Base-by-base conservation (phyloP, 805 yeast species). In the Metschnikowia peoriensis region DNA sequence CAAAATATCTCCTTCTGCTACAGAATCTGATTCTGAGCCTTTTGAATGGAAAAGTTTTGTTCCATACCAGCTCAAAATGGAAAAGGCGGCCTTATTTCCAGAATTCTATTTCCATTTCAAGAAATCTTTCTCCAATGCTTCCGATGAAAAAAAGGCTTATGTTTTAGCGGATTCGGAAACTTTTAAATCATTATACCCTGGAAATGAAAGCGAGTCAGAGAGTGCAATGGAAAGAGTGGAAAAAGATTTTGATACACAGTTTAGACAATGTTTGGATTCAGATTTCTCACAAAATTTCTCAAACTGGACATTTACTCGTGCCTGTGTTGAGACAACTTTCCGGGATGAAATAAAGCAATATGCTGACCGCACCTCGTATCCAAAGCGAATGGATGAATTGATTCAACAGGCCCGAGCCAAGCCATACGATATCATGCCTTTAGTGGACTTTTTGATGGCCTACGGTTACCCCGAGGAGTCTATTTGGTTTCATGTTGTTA, bases 41-140 rank as follows among this genome's bases (percentile, higher is more conserved):
- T 44, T 37, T 14, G 38, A 38, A n/a, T 27, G 27, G 12, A 8
- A 10, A 4, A 29, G 17, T 22, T 32, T 11, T 22, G 41, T 38
- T 14, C 47, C 41, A 15, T 38, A 45, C 47, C 41, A 15, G 17
- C 41, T 37, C 35, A 17, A 28, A 11, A 6, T n/a, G 17, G 47
- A 28, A 8, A 45, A 45, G 14, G 29, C 41, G 28, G 28, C 15
- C 7, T 45, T 37, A 22, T 45, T 44, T 35, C 47, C 47, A 3
- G 47, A 45, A 16, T 45, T 45, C 34, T 37, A 45, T n/a, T 45
- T 45, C 14, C 47, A 35, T 15, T 38, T 45, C 35, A 45, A 45
- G 15, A 37, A 22, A 37, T 28, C 47, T n/a, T 45, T 45, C n/a
- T 35, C 47, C 6, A 15, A n/a, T 9, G 22, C 27, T 8, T 45